Conservation (phyloP, 768 basidiomycete genomes). For the Suillus plorans region DNA sequence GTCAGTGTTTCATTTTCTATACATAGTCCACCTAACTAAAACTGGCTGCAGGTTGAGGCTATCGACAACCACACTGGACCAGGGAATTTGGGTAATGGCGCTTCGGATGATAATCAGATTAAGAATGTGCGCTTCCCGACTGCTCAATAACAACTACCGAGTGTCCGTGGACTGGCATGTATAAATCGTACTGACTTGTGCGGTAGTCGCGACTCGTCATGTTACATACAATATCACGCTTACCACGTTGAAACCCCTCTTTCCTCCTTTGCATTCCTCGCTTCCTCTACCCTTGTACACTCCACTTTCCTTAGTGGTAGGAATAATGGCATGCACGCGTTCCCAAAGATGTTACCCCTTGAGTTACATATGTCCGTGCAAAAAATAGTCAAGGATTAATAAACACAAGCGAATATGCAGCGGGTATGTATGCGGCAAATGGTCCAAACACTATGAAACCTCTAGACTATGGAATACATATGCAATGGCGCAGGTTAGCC, state of each 20-base stretch:
- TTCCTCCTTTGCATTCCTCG: background rate
- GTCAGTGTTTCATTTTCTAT: constrained; percentile 18
- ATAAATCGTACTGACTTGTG: background rate
- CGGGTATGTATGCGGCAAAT: constrained; percentile 3
- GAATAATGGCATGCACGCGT: background rate
- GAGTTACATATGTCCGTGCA: constrained; percentile 14
- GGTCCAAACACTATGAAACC: constrained; percentile 14
- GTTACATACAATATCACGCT: background rate
- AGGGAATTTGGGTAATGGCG: background rate
- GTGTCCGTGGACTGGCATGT: constrained; percentile 10
- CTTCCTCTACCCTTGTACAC: background rate
- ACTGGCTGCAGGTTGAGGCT: constrained; percentile 13
- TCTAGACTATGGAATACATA: constrained; percentile 9
- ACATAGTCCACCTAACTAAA: background rate
- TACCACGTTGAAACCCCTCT: background rate
- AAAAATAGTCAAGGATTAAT: constrained; percentile 12
- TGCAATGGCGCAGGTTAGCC: background rate
- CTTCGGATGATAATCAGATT: background rate
- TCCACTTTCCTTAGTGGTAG: background rate
- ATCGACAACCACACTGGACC: background rate
- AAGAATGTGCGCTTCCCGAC: constrained; percentile 36
- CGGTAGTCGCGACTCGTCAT: background rate
- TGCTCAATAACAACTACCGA: constrained; percentile 33
- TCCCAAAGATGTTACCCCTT: background rate
- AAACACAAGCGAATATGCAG: constrained; percentile 24